Conservation (phyloP, 257 asterid genomes). For the Scutellaria barbata region DNA sequence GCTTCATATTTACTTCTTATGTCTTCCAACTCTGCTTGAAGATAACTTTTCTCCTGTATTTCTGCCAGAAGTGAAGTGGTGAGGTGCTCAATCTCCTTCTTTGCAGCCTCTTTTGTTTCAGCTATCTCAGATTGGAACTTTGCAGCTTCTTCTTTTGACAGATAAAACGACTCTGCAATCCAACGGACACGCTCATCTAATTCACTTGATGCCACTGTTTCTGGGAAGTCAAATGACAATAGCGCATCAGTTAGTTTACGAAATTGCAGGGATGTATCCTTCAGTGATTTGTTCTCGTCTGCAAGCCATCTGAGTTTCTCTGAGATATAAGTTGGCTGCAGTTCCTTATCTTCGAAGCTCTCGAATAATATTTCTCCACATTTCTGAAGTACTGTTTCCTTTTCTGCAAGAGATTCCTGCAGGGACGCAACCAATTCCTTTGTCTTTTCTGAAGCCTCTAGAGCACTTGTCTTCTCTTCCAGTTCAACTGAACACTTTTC, state of each 20-base stretch:
- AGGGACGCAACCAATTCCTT: constrained; percentile 59
- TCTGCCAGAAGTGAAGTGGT: constrained; percentile 62
- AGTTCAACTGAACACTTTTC: constrained; percentile 59
- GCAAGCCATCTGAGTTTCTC: constrained; percentile 70
- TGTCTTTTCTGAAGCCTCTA: constrained; percentile 65
- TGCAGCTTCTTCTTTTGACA: constrained; percentile 61
- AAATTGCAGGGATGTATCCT: constrained; percentile 55
- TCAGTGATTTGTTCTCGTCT: constrained; percentile 64
- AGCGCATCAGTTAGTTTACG: constrained; percentile 52
- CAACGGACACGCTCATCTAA: constrained; percentile 56
- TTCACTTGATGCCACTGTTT: constrained; percentile 56
- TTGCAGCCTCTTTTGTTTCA: constrained; percentile 58
- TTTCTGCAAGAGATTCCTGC: constrained; percentile 70
- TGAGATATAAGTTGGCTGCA: constrained; percentile 56
- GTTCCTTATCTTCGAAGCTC: constrained; percentile 47
- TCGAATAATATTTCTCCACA: constrained; percentile 71
- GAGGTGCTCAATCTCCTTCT: constrained; percentile 58
- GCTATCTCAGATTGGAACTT: constrained; percentile 61
- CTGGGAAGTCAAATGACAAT: constrained; percentile 64
- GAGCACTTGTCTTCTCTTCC: constrained; percentile 77
- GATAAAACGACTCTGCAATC: constrained; percentile 65
- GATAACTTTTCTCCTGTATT: constrained; percentile 61
- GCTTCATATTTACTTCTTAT: constrained; percentile 50
- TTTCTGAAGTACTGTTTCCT: constrained; percentile 60
- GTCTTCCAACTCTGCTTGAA: constrained; percentile 69